Base-by-base conservation (phyloP, 441 rosid genomes). In the Bocquillonia castaneifolia region DNA sequence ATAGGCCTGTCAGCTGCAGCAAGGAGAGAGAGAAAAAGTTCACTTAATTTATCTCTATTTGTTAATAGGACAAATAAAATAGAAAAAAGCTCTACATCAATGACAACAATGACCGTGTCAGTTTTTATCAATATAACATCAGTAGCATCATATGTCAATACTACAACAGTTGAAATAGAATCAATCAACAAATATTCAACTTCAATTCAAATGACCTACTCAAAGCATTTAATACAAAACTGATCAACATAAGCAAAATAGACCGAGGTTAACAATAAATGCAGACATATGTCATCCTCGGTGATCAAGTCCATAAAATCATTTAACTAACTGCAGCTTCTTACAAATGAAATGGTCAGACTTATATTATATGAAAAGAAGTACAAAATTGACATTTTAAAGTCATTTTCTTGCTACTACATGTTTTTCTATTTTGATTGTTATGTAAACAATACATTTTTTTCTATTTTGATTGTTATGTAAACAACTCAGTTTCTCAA, bases 1-100 rank as follows among this genome's bases (percentile, higher is more conserved):
- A 60, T 72, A 93, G 88, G 69, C 83, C 90, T 12, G 87, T 68
- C 83, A 91, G 78, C 99, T 93, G 86, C 82, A 84, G 64, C n/a
- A 28, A 72, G 51, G 40, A 64, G 52, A 44, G 76, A 54, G 53
- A 17, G 54, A 68, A 59, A 2, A 32, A 58, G 50, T 39, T 36
- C n/a, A 51, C 20, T 56, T 3, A 47, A 47, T n/a, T 58, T n/a
- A n/a, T n/a, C n/a, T n/a, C n/a, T n/a, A n/a, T n/a, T n/a, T n/a
- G n/a, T n/a, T n/a, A n/a, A n/a, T n/a, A 36, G 40, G 40, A 3
- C 40, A 36, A 6, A 36, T 15, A 2, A n/a, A 40, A 5, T 20
- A 63, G 7, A 23, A 32, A 23, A 58, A 53, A 14, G 6, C 40
- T 3, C 40, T 36, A 36, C 40, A n/a, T n/a, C n/a, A n/a, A 3